Evolutionary conservation across 2,329 filamentous ascomycete species (phyloP).

Genomic region (Diaporthe capsici): DNA sequence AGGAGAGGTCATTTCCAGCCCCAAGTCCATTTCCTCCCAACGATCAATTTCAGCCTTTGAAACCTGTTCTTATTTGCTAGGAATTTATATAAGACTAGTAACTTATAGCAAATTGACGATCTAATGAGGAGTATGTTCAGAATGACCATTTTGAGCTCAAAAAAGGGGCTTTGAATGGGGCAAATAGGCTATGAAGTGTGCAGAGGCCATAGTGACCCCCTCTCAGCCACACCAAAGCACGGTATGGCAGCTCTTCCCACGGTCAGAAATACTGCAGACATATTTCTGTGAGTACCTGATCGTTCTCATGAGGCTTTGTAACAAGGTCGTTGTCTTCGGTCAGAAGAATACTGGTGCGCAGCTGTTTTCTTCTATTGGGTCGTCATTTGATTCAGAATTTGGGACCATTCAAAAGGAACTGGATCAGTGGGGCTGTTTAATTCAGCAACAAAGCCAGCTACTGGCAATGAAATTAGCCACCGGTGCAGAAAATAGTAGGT

Average conservation of each 20-base stretch:
- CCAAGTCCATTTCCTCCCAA: too few relatives aligned
- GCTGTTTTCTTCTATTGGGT: neutral
- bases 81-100: too few relatives aligned
- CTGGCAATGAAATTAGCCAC: neutral
- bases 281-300: conserved; percentile 24
- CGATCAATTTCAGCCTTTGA: too few relatives aligned
- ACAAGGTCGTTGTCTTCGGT: neutral
- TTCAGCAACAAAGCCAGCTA: neutral
- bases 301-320: conserved; percentile 13
- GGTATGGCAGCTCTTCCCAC: conserved; percentile 13
- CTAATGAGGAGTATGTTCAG: too few relatives aligned
- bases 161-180: too few relatives aligned
- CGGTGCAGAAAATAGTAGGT: neutral
- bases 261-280: conserved; percentile 8
- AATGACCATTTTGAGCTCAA: too few relatives aligned
- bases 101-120: too few relatives aligned
- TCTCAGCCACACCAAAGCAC: too few relatives aligned
- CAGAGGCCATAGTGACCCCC: too few relatives aligned
- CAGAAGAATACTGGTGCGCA: neutral
- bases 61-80: too few relatives aligned
- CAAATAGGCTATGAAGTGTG: too few relatives aligned
- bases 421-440: conserved; percentile 29
- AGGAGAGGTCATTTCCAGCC: too few relatives aligned
- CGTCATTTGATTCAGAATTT: conserved; percentile 34
- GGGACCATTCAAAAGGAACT: conserved; percentile 21